These are phyloP conservation scores for Mrakia gelida DNA, from an alignment of 768 basidiomycete genomes.

Conservation along the genomic window DNA sequence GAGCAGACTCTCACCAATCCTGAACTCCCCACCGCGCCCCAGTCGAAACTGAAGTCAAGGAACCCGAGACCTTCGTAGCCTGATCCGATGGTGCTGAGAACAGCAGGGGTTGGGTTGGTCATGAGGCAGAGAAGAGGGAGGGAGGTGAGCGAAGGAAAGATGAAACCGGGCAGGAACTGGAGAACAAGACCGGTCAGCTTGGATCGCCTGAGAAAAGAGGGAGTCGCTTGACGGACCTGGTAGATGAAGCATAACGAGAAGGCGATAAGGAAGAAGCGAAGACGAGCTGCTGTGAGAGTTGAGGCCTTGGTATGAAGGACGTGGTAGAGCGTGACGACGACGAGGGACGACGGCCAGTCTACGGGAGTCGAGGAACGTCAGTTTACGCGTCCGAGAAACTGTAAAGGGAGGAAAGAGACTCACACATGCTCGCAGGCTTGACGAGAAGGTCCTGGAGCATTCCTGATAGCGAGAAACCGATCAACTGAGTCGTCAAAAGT, in stretches of 20 bases:
- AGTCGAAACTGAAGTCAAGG: slow-evolving; percentile 43
- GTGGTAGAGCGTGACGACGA: slow-evolving; percentile 44
- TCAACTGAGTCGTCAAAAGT: slow-evolving; percentile 45
- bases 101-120: slow-evolving; percentile 39
- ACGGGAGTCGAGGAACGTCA: too few relatives aligned
- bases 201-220: slow-evolving; percentile 17
- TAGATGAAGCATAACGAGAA: slow-evolving; percentile 29
- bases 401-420: too few relatives aligned
- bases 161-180: slow-evolving; percentile 44
- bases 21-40: slow-evolving; percentile 41
- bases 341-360: slow-evolving; percentile 44
- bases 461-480: slow-evolving; percentile 46
- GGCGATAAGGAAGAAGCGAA: slow-evolving; percentile 38
- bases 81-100: slow-evolving; percentile 40
- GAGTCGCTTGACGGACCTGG: slow-evolving; percentile 29
- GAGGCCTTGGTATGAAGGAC: slow-evolving; percentile 40
- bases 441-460: slow-evolving; percentile 44
- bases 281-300: slow-evolving; percentile 33
- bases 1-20: slow-evolving; percentile 34
- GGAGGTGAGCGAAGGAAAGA: slow-evolving; percentile 44
- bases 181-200: slow-evolving; percentile 28
- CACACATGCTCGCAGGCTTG: slow-evolving; percentile 31
- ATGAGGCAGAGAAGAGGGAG: slow-evolving; percentile 43
- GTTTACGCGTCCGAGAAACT: too few relatives aligned
- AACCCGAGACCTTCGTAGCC: slow-evolving; percentile 44